phyloP scores from a whole-genome alignment of 2,329 filamentous ascomycete species.

The Apiospora rasikravindrae region DNA sequence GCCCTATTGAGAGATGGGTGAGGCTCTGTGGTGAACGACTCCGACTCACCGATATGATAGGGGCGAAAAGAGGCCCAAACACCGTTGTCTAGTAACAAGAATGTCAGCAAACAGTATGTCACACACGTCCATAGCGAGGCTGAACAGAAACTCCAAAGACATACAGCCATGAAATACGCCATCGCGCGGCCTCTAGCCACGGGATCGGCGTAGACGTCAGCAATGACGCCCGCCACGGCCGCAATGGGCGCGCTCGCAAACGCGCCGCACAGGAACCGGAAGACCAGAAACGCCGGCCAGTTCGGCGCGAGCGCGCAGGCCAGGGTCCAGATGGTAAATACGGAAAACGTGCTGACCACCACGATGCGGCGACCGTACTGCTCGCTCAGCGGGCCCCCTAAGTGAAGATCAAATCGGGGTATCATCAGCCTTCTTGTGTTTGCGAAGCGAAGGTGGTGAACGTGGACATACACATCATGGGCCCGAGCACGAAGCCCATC shows the following conservation, averaged over 20 bases:
- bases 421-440: background rate
- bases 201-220: slow-evolving; percentile 67
- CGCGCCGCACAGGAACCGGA: slow-evolving; percentile 58
- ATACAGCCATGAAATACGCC: slow-evolving; percentile 67
- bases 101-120: background rate
- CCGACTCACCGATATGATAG: slow-evolving; percentile 55
- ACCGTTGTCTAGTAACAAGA: slow-evolving; percentile 55
- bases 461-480: slow-evolving; percentile 33
- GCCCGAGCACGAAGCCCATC: slow-evolving; percentile 66
- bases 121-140: too few relatives aligned
- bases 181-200: slow-evolving; percentile 63
- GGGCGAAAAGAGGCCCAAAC: slow-evolving; percentile 69
- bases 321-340: slow-evolving; percentile 58
- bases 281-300: slow-evolving; percentile 58
- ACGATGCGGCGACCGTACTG: slow-evolving; percentile 63
- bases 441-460: background rate
- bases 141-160: slow-evolving; percentile 25
- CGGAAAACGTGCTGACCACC: slow-evolving; percentile 49
- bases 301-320: slow-evolving; percentile 60
- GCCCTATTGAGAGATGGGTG: background rate
- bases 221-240: slow-evolving; percentile 67
- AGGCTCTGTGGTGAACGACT: background rate
- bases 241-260: slow-evolving; percentile 65
- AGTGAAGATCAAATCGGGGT: too few relatives aligned
- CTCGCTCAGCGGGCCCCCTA: slow-evolving; percentile 71